Evolutionary conservation across 2,329 filamentous ascomycete genomes (phyloP), one percentile per base, ranked within the genome.

Genomic region (Botrytis galanthina): DNA sequence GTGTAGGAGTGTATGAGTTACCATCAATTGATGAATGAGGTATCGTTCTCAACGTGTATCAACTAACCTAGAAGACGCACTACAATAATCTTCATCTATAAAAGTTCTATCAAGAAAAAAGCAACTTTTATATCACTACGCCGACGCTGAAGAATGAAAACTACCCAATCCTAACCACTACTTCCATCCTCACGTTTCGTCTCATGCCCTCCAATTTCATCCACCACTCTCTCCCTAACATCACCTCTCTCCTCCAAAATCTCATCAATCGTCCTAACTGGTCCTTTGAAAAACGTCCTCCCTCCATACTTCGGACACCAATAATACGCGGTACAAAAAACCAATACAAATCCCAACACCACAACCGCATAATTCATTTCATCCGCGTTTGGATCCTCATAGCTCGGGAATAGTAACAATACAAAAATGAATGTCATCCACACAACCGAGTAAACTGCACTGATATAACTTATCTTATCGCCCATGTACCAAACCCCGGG

Each of bases 391-490:
- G 79, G 78, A 37, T 76, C 60, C 22, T 76, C 74, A 42, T 79
- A 79, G 2, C 73, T 73, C 1, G 79, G 80, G 73, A 81, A 81
- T 0, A 81, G 74, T 1, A 81, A 64, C 5, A 80, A 59, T 37
- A 79, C 75, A 64, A 81, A 81, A 29, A 81, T 78, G 59, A 80
- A 81, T 0, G 78, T 78, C 80, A 81, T 81, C 79, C 78, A 81
- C 1, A 75, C 64, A 1, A 81, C 77, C 1, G 75, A 78, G 51
- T 80, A 80, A 1, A 78, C n/a, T 1, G 79, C 75, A 1, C 75
- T 78, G 48, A 79, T 77, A 20, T 73, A 76, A 18, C 77, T 79
- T 4, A 80, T 60, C 12, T 70, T 79, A 26, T 78, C 73, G 37
- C 80, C 80, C 77, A 80, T 79, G 68, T 81, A 81, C 76, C 76